These are phyloP conservation scores for Tetragonia tetragonoides DNA, from an alignment of 148 eudicot genomes.

Conservation along the genomic window DNA sequence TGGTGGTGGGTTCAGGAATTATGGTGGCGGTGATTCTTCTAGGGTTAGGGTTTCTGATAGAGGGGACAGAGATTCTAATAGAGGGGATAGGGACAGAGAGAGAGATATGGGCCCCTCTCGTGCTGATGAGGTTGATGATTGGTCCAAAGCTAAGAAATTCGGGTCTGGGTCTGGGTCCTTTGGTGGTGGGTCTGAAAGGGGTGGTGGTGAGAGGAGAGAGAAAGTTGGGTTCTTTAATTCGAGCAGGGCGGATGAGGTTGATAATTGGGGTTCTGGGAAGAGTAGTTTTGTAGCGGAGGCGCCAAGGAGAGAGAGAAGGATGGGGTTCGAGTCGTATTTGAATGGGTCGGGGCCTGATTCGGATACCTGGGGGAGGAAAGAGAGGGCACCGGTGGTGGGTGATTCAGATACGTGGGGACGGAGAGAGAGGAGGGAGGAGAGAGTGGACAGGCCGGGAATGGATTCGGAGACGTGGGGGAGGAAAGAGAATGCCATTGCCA, in stretches of 20 bases:
- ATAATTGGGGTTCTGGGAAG: conserved; percentile 79
- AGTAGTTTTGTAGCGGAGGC: conserved; percentile 47
- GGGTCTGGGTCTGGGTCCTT: conserved; percentile 9
- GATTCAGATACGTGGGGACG: conserved; percentile 58
- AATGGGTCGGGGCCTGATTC: conserved; percentile 31
- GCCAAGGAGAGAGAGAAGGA: conserved; percentile 51
- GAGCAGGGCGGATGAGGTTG: conserved; percentile 79
- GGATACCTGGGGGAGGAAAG: conserved; percentile 31
- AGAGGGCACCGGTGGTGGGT: conserved; percentile 30
- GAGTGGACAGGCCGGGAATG: conserved; percentile 28
- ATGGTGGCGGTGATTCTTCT: conserved; percentile 27
- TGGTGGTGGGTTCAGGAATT: conserved; percentile 65
- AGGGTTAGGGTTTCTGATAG: conserved; percentile 49
- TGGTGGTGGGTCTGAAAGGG: conserved; percentile 36
- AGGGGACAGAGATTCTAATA: conserved; percentile 35
- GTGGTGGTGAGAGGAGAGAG: conserved; percentile 69
- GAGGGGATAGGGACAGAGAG: conserved; percentile 29
- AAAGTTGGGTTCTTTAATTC: conserved; percentile 61
- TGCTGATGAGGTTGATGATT: conserved; percentile 87
- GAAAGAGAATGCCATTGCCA: conserved; percentile 27
- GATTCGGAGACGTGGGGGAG: conserved; percentile 44
- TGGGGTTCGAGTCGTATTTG: conserved; percentile 55
- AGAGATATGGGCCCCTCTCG: conserved; percentile 48
- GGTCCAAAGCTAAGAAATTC: conserved; percentile 68
- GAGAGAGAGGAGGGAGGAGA: conserved; percentile 48